These are phyloP conservation scores for Cyberlindnera misumaiensis DNA, from an alignment of 805 yeast species.

Conservation along the genomic window DNA sequence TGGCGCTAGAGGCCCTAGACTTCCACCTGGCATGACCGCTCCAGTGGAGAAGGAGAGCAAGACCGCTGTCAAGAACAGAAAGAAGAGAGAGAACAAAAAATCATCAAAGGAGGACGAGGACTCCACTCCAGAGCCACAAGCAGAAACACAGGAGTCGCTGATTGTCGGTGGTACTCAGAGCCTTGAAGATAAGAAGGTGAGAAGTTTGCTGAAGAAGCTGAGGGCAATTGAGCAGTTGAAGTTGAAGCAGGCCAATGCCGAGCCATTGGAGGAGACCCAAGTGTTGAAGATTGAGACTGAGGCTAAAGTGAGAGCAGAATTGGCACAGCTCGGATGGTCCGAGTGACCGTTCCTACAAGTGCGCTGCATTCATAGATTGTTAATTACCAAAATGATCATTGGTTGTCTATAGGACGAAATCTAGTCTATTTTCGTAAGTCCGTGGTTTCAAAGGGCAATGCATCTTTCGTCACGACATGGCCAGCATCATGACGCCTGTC, in stretches of 20 bases:
- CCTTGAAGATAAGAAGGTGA: constrained; percentile 86
- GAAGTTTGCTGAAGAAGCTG: constrained; percentile 84
- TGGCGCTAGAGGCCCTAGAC: constrained; percentile 30
- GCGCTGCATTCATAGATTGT: too few relatives aligned
- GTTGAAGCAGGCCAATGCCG: constrained; percentile 77
- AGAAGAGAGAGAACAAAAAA: constrained; percentile 63
- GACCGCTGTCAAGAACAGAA: constrained; percentile 65
- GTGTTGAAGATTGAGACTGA: constrained; percentile 84
- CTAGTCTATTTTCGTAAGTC: constrained; percentile 35
- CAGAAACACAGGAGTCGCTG: constrained; percentile 15
- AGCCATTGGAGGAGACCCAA: constrained; percentile 88
- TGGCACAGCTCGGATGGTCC: constrained; percentile 69
- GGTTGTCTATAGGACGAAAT: not conserved
- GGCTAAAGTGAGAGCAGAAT: constrained; percentile 67
- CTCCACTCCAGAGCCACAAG: constrained; percentile 11
- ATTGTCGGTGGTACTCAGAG: constrained; percentile 59
- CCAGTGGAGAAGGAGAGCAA: constrained; percentile 44
- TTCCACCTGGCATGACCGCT: constrained; percentile 54
- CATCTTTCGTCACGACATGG: constrained; percentile 40
- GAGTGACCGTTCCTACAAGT: constrained; percentile 21
- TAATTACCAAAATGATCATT: too few relatives aligned
- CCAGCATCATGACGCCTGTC: constrained; percentile 31
- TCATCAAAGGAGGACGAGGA: constrained; percentile 15
- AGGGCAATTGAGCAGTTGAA: constrained; percentile 93
- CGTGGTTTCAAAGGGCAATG: constrained; percentile 39